These are phyloP conservation scores for Cephalotrichum gorgonifer DNA, from an alignment of 2,329 filamentous ascomycete genomes.

Conservation along the genomic window DNA sequence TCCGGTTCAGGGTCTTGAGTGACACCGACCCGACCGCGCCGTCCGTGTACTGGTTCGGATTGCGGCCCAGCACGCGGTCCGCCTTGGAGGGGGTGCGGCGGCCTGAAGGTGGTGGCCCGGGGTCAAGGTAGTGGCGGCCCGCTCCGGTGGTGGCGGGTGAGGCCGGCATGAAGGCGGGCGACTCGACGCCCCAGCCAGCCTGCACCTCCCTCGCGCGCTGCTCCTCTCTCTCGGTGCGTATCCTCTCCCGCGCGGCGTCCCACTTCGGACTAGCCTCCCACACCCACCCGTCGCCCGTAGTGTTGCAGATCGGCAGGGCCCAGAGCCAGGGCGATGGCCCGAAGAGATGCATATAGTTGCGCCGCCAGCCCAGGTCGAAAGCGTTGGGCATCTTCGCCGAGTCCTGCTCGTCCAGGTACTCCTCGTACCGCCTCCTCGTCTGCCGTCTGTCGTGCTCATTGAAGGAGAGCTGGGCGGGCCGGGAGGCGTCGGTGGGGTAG, in stretches of 20 bases:
- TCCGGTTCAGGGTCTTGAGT: slow-evolving; percentile 34
- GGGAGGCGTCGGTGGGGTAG: slow-evolving; percentile 19
- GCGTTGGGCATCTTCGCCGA: slow-evolving; percentile 81
- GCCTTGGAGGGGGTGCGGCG: slow-evolving; percentile 41
- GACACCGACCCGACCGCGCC: slow-evolving; percentile 31
- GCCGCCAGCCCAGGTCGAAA: slow-evolving; percentile 78
- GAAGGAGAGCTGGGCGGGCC: slow-evolving; percentile 38
- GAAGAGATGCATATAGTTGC: slow-evolving; percentile 74
- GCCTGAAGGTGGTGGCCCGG: slow-evolving; percentile 23
- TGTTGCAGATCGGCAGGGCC: slow-evolving; percentile 73
- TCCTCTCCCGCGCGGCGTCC: slow-evolving; percentile 56
- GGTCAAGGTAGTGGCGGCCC: slow-evolving; percentile 16
- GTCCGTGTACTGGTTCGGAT: slow-evolving; percentile 45
- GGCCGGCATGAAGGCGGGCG: slow-evolving; percentile 11
- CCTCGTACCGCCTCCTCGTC: slow-evolving; percentile 45
- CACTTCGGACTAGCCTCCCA: slow-evolving; percentile 84
- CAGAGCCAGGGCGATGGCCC: slow-evolving; percentile 63
- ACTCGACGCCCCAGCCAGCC: slow-evolving; percentile 52
- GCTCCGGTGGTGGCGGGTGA: slow-evolving; percentile 13
- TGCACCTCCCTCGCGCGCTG: slow-evolving; percentile 54
- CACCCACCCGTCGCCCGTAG: slow-evolving; percentile 82
- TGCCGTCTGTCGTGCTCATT: slow-evolving; percentile 45
- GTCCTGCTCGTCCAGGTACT: slow-evolving; percentile 84
- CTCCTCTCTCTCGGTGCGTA: slow-evolving; percentile 45
- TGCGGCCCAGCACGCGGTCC: slow-evolving; percentile 46